phyloP scores from a whole-genome alignment of 1,284 basidiomycete genomes.

The Cryptococcus floricola region DNA sequence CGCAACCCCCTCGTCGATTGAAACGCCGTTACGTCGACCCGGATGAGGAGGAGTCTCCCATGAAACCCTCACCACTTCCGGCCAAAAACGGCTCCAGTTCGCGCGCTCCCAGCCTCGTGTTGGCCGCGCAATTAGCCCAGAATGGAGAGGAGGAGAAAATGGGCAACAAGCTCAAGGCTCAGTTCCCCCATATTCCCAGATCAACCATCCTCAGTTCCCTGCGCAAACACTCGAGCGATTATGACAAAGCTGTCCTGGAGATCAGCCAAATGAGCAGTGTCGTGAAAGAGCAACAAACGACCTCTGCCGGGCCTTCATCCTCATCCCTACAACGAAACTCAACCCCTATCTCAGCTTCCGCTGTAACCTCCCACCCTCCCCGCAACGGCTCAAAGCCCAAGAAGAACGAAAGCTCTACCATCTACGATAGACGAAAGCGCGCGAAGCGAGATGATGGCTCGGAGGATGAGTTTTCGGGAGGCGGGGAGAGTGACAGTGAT shows the following conservation, averaged over 20 bases:
- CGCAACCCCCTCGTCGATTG: conserved; percentile 10
- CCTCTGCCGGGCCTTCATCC: neutral
- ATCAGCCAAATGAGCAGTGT: conserved; percentile 10
- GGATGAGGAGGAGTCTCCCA: conserved; percentile 14
- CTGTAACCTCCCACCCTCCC: no score
- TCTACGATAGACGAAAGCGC: conserved; percentile 45
- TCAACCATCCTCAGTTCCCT: conserved; percentile 14
- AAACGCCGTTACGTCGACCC: conserved; percentile 15
- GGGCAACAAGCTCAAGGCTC: conserved; percentile 13
- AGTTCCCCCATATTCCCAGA: conserved; percentile 20
- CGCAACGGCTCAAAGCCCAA: conserved; percentile 17
- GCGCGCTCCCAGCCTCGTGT: conserved; percentile 14
- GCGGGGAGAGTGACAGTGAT: conserved; percentile 44
- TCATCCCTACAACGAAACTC: neutral
- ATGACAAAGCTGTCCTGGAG: conserved; percentile 17
- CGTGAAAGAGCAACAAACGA: neutral
- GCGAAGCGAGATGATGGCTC: conserved; percentile 19
- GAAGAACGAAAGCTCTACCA: conserved; percentile 45
- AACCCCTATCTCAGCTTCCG: no score
- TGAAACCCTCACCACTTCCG: neutral
- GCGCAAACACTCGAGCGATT: conserved; percentile 13
- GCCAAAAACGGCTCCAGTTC: conserved; percentile 10
- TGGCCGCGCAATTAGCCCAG: conserved; percentile 8
- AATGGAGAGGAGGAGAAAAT: conserved; percentile 12
- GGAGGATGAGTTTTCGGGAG: conserved; percentile 21